Conservation (phyloP, 169 alveolate species). For the Cryptosporidium muris region DNA sequence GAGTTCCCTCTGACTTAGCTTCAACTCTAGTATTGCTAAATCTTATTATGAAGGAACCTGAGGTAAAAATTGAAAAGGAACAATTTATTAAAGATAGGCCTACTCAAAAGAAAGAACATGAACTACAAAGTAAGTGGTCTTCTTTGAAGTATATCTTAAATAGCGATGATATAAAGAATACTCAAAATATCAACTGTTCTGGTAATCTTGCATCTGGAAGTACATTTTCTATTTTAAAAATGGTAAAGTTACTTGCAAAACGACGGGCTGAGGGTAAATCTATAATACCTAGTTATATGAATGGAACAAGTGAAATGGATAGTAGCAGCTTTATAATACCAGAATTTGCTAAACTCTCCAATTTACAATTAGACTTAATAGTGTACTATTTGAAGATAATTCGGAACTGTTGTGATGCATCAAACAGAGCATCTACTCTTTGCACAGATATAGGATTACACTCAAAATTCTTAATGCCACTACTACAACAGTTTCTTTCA, state of each 20-base stretch:
- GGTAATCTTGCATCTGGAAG: conserved; percentile 52
- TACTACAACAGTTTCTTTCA: conserved; percentile 38
- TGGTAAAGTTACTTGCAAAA: conserved; percentile 42
- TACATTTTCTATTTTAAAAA: conserved; percentile 38
- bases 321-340: conserved; percentile 19
- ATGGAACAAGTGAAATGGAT: conserved; percentile 25
- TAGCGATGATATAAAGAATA: conserved; percentile 25
- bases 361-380: conserved; percentile 30
- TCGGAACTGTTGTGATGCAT: conserved; percentile 48
- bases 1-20: conserved; percentile 59
- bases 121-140: conserved; percentile 23
- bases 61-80: conserved; percentile 27
- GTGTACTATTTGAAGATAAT: conserved; percentile 34
- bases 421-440: conserved; percentile 31
- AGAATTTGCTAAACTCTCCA: conserved; percentile 52
- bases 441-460: conserved; percentile 60
- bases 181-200: conserved; percentile 33
- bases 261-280: not conserved
- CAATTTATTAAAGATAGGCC: conserved; percentile 5
- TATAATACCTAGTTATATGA: not conserved
- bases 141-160: conserved; percentile 34
- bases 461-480: conserved; percentile 57
- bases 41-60: conserved; percentile 22
- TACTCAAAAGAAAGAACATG: conserved; percentile 1
- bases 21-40: conserved; percentile 32